These are phyloP conservation scores for Penicillium egyptiacum DNA, from an alignment of 495 filamentous ascomycete species.

Conservation along the genomic window DNA sequence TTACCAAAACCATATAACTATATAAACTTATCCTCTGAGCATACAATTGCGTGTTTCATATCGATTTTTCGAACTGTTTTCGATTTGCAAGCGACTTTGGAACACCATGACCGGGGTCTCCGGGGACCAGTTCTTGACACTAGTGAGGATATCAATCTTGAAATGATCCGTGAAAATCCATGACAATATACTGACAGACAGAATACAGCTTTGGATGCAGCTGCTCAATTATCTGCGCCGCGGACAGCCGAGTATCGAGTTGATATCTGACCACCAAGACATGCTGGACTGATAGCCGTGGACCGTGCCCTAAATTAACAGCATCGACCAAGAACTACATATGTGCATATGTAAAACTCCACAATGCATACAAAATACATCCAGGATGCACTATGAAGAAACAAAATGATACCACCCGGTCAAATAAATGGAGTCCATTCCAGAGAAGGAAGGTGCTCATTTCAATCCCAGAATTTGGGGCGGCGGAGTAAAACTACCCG, in stretches of 20 bases:
- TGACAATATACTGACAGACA: not conserved
- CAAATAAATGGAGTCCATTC: slow-evolving; percentile 18
- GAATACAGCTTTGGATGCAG: not conserved
- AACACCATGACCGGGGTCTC: not conserved
- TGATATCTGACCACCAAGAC: not conserved
- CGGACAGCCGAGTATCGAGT: not conserved
- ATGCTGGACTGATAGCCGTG: not conserved
- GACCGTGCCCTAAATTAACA: not conserved
- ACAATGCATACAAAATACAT: not conserved
- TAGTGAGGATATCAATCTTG: not conserved
- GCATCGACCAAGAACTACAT: not conserved
- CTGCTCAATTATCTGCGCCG: not conserved
- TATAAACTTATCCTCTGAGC: not conserved
- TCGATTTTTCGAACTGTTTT: not conserved
- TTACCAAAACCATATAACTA: not conserved
- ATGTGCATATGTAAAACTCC: too few relatives aligned
- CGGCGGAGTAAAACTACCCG: slow-evolving; percentile 19
- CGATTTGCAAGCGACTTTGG: not conserved
- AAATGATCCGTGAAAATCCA: not conserved
- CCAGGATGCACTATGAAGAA: not conserved
- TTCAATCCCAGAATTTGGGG: slow-evolving; percentile 2
- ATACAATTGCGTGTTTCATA: not conserved
- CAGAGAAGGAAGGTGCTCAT: slow-evolving; percentile 30
- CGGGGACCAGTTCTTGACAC: slow-evolving; percentile 1
- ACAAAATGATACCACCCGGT: slow-evolving; percentile 10